These are phyloP conservation scores for Xylaria hypoxylon DNA, from an alignment of 2,329 filamentous ascomycete genomes.

Conservation along the genomic window DNA sequence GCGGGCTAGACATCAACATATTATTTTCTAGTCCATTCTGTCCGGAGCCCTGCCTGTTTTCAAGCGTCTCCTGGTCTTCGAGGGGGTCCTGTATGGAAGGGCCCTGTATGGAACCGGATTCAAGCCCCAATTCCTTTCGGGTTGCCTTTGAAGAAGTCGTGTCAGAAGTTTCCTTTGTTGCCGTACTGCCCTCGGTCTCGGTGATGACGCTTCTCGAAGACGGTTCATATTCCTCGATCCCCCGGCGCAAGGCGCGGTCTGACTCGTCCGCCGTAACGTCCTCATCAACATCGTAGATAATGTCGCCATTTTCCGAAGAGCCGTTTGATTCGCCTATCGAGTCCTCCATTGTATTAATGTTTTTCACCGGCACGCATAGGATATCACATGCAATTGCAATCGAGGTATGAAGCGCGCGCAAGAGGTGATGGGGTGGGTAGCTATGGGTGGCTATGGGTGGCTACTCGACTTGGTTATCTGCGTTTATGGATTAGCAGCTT, in stretches of 20 bases:
- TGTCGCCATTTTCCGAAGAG: neutral
- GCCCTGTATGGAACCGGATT: neutral
- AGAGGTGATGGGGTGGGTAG: constrained; percentile 17
- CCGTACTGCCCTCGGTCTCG: neutral
- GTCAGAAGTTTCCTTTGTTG: constrained; percentile 1
- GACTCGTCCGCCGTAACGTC: constrained; percentile 4
- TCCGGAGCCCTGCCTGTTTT: neutral
- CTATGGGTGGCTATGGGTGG: too few relatives aligned
- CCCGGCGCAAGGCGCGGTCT: constrained; percentile 22
- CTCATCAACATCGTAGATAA: constrained; percentile 4
- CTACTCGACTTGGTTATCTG: constrained; percentile 1
- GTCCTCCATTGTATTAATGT: constrained; percentile 19
- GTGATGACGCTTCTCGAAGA: neutral
- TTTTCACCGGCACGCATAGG: neutral
- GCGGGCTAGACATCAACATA: constrained; percentile 1
- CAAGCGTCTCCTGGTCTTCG: constrained; percentile 11
- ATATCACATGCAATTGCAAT: constrained; percentile 10
- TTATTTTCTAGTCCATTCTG: constrained; percentile 4
- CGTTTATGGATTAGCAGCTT: constrained; percentile 8
- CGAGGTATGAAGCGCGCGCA: constrained; percentile 1
- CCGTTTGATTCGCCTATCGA: neutral
- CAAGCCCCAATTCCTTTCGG: constrained; percentile 1
- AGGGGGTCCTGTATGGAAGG: constrained; percentile 3
- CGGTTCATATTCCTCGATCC: neutral
- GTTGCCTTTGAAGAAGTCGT: neutral